These are phyloP conservation scores for Omphalea diandra DNA, from an alignment of 441 rosid species.

Conservation along the genomic window DNA sequence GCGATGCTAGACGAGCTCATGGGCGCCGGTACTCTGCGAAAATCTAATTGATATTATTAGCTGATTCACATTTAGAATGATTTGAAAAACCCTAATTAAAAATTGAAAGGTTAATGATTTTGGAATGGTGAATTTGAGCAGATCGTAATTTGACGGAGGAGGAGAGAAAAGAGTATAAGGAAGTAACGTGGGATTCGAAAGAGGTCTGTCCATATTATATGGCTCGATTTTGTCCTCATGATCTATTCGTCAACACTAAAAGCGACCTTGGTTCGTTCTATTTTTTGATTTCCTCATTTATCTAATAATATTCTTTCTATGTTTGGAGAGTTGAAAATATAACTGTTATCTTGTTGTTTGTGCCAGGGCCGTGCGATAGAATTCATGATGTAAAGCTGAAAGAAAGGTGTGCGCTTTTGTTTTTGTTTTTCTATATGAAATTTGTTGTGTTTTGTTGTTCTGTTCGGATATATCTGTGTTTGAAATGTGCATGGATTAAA, in stretches of 20 bases:
- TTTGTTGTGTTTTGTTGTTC: no score
- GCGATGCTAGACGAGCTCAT: slow-evolving; percentile 97
- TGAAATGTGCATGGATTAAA: no score
- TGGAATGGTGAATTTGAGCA: slow-evolving; percentile 22
- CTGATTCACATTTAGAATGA: background rate
- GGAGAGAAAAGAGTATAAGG: slow-evolving; percentile 80
- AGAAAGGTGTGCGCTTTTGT: slow-evolving; percentile 60
- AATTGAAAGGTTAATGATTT: background rate
- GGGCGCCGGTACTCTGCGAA: slow-evolving; percentile 69
- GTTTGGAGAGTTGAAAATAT: background rate
- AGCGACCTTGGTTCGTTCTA: slow-evolving; percentile 81
- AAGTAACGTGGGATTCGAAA: slow-evolving; percentile 88
- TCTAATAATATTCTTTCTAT: no score
- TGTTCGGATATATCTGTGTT: no score
- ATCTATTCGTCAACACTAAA: slow-evolving; percentile 95
- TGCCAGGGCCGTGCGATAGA: slow-evolving; percentile 84
- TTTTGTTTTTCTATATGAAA: background rate
- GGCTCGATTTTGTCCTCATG: slow-evolving; percentile 99
- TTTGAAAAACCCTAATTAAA: no score
- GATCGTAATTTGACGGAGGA: slow-evolving; percentile 94
- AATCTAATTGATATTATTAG: background rate
- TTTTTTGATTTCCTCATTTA: background rate
- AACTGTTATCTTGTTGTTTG: slow-evolving; percentile 8
- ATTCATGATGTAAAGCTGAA: slow-evolving; percentile 93
- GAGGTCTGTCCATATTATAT: slow-evolving; percentile 93